phyloP scores from a whole-genome alignment of 441 rosid species.

The Euphorbia schlechtendalii region DNA sequence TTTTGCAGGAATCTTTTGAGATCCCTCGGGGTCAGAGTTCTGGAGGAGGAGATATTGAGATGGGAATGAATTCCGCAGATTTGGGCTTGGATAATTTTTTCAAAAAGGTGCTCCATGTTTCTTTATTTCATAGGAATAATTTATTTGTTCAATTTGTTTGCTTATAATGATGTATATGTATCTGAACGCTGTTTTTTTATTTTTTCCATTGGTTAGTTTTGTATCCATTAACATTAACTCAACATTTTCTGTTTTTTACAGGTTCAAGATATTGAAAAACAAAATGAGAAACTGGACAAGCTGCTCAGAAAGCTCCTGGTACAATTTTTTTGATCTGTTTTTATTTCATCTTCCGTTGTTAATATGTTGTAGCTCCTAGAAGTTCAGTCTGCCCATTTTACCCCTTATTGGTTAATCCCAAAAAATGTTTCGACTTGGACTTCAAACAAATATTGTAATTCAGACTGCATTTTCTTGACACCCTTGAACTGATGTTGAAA shows the following conservation, averaged over 20 bases:
- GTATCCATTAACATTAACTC: not conserved
- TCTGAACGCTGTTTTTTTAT: not conserved
- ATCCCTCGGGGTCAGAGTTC: constrained; percentile 62
- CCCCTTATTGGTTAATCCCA: not conserved
- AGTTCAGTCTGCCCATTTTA: not conserved
- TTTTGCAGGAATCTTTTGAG: constrained; percentile 76
- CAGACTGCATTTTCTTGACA: not conserved
- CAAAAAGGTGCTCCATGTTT: constrained; percentile 50
- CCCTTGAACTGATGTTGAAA: not conserved
- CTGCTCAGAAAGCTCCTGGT: constrained; percentile 93
- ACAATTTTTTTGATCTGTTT: not conserved
- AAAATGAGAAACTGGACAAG: constrained; percentile 71
- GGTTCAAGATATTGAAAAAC: constrained; percentile 89
- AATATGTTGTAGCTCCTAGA: not conserved
- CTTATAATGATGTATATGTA: constrained; percentile 1
- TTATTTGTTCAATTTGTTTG: not conserved
- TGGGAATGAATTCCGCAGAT: constrained; percentile 71
- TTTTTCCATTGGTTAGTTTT: not conserved
- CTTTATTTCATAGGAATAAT: not conserved
- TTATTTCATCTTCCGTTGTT: not conserved
- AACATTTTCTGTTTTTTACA: constrained; percentile 24
- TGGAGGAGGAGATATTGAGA: constrained; percentile 67
- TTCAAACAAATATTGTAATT: not conserved
- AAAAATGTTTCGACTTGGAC: not conserved
- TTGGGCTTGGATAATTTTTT: constrained; percentile 75